Percentiles rank a stretch among this genome's conserved stretches.
Evolutionary conservation across 2,329 filamentous ascomycete species (phyloP).

Genomic region (Penicillium decumbens): DNA sequence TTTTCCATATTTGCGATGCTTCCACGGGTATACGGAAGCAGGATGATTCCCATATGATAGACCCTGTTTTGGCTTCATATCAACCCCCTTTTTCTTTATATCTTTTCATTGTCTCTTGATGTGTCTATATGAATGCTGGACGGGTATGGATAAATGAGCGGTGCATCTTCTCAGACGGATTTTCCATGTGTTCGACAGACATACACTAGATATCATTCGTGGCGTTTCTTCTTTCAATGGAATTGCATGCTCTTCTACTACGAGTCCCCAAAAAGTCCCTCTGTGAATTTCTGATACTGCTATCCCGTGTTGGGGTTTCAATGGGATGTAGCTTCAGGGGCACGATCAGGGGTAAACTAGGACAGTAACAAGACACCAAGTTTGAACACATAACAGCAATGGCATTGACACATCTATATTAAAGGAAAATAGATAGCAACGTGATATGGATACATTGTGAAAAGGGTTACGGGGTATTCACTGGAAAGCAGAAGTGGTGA

Average conservation of each 20-base stretch:
- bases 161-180: constrained; percentile 8
- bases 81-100: neutral
- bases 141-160: constrained; percentile 14
- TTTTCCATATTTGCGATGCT: constrained; percentile 1
- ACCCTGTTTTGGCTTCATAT: constrained; percentile 2
- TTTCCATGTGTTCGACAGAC: neutral
- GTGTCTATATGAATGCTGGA: constrained; percentile 13
- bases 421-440: constrained; percentile 8
- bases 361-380: neutral
- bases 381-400: neutral
- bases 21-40: constrained; percentile 10
- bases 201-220: constrained; percentile 2
- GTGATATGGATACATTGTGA: constrained; percentile 17
- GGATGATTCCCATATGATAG: constrained; percentile 22
- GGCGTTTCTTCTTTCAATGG: neutral
- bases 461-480: constrained; percentile 17
- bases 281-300: neutral
- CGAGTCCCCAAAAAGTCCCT: too few species aligned
- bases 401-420: constrained; percentile 6
- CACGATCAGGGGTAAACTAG: neutral
- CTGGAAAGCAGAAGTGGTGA: constrained; percentile 20
- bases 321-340: neutral
- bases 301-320: neutral
- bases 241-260: neutral
- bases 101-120: neutral